Evolutionary conservation across 768 basidiomycete genomes (phyloP).

Genomic region (Paxillus rubicundulus): DNA sequence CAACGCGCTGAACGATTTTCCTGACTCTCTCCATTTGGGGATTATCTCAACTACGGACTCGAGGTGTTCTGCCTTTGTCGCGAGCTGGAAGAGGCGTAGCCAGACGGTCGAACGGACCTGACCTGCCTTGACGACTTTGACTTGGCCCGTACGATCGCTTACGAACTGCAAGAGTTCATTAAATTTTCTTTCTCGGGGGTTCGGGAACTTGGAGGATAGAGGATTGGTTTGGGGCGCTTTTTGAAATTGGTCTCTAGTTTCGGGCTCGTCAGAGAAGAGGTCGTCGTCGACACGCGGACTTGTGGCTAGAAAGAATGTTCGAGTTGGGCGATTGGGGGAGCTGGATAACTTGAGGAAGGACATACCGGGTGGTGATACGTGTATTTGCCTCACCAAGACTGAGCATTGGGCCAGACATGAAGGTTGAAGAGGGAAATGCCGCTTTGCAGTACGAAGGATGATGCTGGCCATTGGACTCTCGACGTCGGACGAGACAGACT

Average conservation of each 20-base stretch:
- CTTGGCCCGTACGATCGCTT: constrained; percentile 26
- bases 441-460: constrained; percentile 12
- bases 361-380: constrained; percentile 23
- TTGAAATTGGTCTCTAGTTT: too few relatives aligned
- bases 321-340: neutral
- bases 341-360: too few relatives aligned
- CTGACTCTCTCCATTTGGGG: constrained; percentile 46
- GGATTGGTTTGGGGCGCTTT: neutral
- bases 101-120: constrained; percentile 48
- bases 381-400: constrained; percentile 10
- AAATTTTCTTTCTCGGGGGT: constrained; percentile 24
- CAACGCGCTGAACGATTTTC: constrained; percentile 6
- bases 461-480: constrained; percentile 14
- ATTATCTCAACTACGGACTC: constrained; percentile 44
- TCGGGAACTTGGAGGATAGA: neutral
- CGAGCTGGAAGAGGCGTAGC: constrained; percentile 50
- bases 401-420: constrained; percentile 5
- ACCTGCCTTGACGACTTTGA: constrained; percentile 27
- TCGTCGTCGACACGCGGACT: too few relatives aligned
- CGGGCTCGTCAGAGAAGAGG: too few relatives aligned
- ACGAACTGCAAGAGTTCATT: constrained; percentile 26
- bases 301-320: too few relatives aligned
- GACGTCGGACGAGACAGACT: too few relatives aligned
- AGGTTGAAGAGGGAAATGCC: constrained; percentile 3
- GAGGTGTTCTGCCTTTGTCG: constrained; percentile 48